Evolutionary conservation across 208 protist species (phyloP).

Genomic region (Jaenimonas drosophilae): DNA sequence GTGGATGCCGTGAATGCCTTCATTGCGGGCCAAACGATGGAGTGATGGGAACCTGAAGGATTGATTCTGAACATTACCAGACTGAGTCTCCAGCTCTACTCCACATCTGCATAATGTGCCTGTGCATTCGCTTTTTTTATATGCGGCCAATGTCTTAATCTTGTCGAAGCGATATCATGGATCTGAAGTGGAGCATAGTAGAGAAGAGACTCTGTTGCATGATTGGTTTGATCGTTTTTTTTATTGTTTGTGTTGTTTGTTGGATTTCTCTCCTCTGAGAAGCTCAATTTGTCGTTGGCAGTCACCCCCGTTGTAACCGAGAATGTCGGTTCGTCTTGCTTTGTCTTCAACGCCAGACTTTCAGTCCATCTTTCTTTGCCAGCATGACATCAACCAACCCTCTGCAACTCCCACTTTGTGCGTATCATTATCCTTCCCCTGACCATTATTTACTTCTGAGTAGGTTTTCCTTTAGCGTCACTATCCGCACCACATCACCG

Average conservation of each 20-base stretch:
- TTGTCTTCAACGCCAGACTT: background rate
- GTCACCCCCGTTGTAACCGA: background rate
- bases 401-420: too few species aligned
- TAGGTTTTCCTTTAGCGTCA: background rate
- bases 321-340: background rate
- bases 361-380: too few species aligned
- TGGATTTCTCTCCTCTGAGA: background rate
- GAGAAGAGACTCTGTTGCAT: constrained; percentile 10
- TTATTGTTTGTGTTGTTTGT: constrained; percentile 2
- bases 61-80: background rate
- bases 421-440: too few species aligned
- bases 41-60: too few species aligned
- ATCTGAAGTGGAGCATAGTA: background rate
- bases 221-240: constrained; percentile 4
- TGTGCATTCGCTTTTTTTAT: background rate
- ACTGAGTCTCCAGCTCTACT: background rate
- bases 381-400: too few species aligned
- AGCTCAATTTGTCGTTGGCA: background rate
- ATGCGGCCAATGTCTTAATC: background rate
- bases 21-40: too few species aligned
- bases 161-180: background rate
- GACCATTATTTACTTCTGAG: background rate
- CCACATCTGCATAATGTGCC: background rate
- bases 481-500: background rate
- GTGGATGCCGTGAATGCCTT: too few species aligned